Percentiles rank a stretch among this genome's conserved stretches.
Evolutionary conservation across 2,329 filamentous ascomycete genomes (phyloP).

Genomic region (Fusarium piperis): DNA sequence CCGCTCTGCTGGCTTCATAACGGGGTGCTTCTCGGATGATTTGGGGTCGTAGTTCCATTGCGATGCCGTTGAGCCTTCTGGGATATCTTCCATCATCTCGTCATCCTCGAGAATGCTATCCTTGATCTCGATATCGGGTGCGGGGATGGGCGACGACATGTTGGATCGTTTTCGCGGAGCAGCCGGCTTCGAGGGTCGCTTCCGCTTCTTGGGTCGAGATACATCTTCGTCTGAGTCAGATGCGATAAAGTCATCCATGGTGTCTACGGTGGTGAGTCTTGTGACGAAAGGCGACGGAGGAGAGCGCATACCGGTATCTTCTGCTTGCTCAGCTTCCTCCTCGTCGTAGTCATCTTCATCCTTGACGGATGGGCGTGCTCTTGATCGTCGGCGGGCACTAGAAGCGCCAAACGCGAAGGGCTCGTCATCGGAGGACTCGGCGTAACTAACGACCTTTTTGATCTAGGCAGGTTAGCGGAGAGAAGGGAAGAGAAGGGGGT

Average conservation of each 20-base stretch:
- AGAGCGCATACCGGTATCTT: slow-evolving; percentile 64
- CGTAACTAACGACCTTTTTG: slow-evolving; percentile 77
- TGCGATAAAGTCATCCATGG: slow-evolving; percentile 88
- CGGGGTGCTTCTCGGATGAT: slow-evolving; percentile 50
- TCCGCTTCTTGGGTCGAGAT: slow-evolving; percentile 75
- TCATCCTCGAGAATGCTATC: slow-evolving; percentile 64
- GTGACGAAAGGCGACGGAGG: too few relatives aligned
- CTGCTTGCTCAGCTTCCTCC: slow-evolving; percentile 67
- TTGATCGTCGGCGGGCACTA: slow-evolving; percentile 52
- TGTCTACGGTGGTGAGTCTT: slow-evolving; percentile 54
- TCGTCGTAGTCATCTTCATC: slow-evolving; percentile 79
- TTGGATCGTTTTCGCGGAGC: slow-evolving; percentile 71
- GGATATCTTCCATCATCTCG: slow-evolving; percentile 63
- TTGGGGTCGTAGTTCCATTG: slow-evolving; percentile 79
- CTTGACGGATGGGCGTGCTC: slow-evolving; percentile 68
- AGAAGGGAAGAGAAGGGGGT: neutral
- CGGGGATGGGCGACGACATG: slow-evolving; percentile 53
- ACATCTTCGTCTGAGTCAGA: slow-evolving; percentile 78
- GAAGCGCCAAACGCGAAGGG: slow-evolving; percentile 64
- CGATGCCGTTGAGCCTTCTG: slow-evolving; percentile 76
- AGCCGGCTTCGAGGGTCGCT: slow-evolving; percentile 67
- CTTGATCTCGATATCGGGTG: slow-evolving; percentile 37
- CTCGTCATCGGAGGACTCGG: slow-evolving; percentile 84
- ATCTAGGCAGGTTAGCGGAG: slow-evolving; percentile 47
- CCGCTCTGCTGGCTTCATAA: slow-evolving; percentile 47